Conservation (phyloP, 371 early-diverging fungal species). For the Syncephalis plumigaleata region DNA sequence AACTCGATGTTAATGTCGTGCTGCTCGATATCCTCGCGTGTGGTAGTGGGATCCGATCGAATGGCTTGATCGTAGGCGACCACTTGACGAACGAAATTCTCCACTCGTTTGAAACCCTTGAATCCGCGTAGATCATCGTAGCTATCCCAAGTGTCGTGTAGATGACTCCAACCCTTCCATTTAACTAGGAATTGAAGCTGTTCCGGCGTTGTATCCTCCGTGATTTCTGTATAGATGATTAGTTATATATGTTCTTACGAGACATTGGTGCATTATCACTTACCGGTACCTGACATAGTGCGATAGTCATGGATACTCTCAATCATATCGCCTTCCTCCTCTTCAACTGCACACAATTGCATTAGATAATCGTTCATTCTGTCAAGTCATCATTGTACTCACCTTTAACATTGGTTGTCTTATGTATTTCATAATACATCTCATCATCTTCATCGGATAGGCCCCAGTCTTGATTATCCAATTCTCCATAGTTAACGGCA, state of each 20-base stretch:
- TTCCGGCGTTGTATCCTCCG: neutral
- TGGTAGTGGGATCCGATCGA: conserved; percentile 44
- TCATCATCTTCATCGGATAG: no score
- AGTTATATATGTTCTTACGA: neutral
- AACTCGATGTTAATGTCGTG: conserved; percentile 66
- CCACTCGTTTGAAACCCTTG: conserved; percentile 81
- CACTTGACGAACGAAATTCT: conserved; percentile 60
- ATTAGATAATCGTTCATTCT: no score
- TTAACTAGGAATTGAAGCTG: conserved; percentile 77
- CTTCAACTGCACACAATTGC: no score
- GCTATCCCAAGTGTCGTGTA: conserved; percentile 85
- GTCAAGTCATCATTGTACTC: no score
- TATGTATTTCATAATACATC: no score
- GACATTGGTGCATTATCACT: no score
- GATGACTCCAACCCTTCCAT: conserved; percentile 83
- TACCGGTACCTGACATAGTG: conserved; percentile 8
- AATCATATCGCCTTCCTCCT: conserved; percentile 40
- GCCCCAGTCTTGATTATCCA: no score
- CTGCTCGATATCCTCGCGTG: conserved; percentile 77
- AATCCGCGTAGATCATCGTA: conserved; percentile 35
- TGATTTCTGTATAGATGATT: neutral
- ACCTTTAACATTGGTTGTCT: no score
- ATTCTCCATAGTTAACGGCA: no score
- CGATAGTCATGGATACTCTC: conserved; percentile 40
- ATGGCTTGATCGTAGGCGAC: conserved; percentile 41